Percentiles rank a stretch among this genome's conserved stretches.
Evolutionary conservation across 2,329 filamentous ascomycete genomes (phyloP).

Genomic region (Claviceps sp.): DNA sequence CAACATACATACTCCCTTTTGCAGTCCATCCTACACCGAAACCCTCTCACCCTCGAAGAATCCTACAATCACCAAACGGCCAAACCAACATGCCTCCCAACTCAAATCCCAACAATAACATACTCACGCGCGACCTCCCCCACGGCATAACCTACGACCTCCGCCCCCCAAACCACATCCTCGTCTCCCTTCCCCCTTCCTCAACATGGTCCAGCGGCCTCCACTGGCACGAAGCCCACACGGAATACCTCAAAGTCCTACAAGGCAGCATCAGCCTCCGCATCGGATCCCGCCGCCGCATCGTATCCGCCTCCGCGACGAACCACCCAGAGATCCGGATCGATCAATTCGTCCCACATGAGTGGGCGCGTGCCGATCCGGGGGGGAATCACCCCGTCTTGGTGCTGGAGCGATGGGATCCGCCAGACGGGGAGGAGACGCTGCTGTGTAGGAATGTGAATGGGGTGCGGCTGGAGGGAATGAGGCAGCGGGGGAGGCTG

Average conservation of each 20-base stretch:
- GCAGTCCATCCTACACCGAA: too few species aligned
- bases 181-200: slow-evolving; percentile 26
- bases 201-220: slow-evolving; percentile 35
- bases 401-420: slow-evolving; percentile 33
- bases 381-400: slow-evolving; percentile 21
- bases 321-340: slow-evolving; percentile 20
- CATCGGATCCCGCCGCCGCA: slow-evolving; percentile 7
- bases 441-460: slow-evolving; percentile 38
- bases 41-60: too few species aligned
- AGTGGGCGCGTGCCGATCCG: slow-evolving; percentile 29
- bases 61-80: too few species aligned
- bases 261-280: slow-evolving; percentile 20
- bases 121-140: slow-evolving; percentile 9
- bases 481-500: slow-evolving; percentile 1
- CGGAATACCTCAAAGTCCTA: slow-evolving; percentile 30
- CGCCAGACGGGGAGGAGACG: slow-evolving; percentile 29
- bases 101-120: not conserved
- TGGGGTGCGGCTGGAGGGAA: slow-evolving; percentile 21
- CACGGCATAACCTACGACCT: slow-evolving; percentile 20
- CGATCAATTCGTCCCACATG: slow-evolving; percentile 24
- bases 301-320: slow-evolving; percentile 10
- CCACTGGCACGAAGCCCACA: slow-evolving; percentile 35
- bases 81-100: not conserved
- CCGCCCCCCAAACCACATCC: slow-evolving; percentile 21
- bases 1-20: too few species aligned